Percentiles rank a stretch among this genome's conserved stretches.
Conservation (phyloP, 2,329 filamentous ascomycete genomes). For the Aureobasidium vineae region DNA sequence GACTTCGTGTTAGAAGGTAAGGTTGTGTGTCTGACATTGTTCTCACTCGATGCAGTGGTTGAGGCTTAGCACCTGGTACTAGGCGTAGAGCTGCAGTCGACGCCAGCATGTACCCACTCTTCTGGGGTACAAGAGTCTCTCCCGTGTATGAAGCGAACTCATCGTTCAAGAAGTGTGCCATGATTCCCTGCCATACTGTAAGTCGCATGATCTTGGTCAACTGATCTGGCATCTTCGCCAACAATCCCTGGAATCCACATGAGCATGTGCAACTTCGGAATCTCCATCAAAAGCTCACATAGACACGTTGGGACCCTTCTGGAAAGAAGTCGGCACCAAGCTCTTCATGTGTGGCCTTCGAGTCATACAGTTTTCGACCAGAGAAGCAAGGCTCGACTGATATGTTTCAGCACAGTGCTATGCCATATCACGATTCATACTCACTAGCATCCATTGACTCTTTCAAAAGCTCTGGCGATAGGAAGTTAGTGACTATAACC, state of each 20-base stretch:
- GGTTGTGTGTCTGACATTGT: not conserved
- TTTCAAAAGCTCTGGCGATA: not conserved
- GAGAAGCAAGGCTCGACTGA: not conserved
- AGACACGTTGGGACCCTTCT: slow-evolving; percentile 9
- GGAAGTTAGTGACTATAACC: not conserved
- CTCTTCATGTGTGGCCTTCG: not conserved
- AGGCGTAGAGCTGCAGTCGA: slow-evolving; percentile 6
- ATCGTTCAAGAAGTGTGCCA: slow-evolving; percentile 12
- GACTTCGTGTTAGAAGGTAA: not conserved
- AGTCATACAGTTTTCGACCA: slow-evolving; percentile 4
- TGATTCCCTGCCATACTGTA: not conserved
- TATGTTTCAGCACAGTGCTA: not conserved
- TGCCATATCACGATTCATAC: not conserved
- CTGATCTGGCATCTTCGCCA: not conserved
- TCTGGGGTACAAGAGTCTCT: not conserved
- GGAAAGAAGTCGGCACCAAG: slow-evolving; percentile 11
- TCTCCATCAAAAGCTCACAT: not conserved
- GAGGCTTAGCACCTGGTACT: not conserved
- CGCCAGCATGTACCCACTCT: slow-evolving; percentile 11
- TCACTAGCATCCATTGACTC: slow-evolving; percentile 3
- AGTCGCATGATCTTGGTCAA: slow-evolving; percentile 6
- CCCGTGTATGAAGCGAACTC: slow-evolving; percentile 17
- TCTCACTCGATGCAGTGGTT: slow-evolving; percentile 11
- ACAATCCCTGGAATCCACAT: not conserved
- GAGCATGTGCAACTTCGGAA: not conserved